These are phyloP conservation scores for Vickermania ingenoplastis DNA, from an alignment of 208 protist species.

Conservation along the genomic window DNA sequence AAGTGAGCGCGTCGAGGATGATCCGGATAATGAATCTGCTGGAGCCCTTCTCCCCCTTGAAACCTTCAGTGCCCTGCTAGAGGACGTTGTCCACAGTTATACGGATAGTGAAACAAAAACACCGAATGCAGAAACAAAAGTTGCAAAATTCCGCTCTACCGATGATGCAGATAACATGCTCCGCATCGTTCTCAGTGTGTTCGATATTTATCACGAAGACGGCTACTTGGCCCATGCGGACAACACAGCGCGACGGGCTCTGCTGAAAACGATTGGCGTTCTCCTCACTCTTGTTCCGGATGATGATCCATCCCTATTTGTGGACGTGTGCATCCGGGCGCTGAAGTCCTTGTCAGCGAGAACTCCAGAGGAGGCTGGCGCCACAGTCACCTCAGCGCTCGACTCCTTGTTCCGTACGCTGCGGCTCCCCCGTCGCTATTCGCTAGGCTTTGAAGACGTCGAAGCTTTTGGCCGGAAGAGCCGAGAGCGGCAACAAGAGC, in stretches of 20 bases:
- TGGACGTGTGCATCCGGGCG: constrained; percentile 67
- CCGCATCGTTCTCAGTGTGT: constrained; percentile 66
- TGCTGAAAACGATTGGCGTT: constrained; percentile 68
- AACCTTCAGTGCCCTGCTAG: constrained; percentile 59
- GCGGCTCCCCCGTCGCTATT: constrained; percentile 61
- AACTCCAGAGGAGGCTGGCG: constrained; percentile 69
- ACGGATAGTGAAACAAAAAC: too few relatives aligned
- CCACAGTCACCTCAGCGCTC: constrained; percentile 63
- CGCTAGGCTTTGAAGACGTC: constrained; percentile 78
- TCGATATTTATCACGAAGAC: constrained; percentile 83
- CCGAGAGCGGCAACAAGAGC: constrained; percentile 75
- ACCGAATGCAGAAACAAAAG: constrained; percentile 56
- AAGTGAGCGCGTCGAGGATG: constrained; percentile 40
- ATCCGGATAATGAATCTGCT: constrained; percentile 30
- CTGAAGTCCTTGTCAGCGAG: constrained; percentile 62
- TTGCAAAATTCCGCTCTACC: constrained; percentile 67
- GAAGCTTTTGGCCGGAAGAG: constrained; percentile 80
- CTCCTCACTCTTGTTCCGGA: constrained; percentile 83
- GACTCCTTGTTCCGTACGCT: constrained; percentile 79
- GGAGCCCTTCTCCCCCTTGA: constrained; percentile 56
- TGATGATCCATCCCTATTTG: constrained; percentile 80
- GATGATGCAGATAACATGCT: constrained; percentile 82
- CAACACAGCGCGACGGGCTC: constrained; percentile 71
- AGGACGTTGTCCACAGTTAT: constrained; percentile 81
- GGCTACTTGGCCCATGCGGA: constrained; percentile 79